Evolutionary conservation across 768 basidiomycete genomes (phyloP), one percentile per base, ranked within the genome.

Genomic region (Scleroderma bovista): DNA sequence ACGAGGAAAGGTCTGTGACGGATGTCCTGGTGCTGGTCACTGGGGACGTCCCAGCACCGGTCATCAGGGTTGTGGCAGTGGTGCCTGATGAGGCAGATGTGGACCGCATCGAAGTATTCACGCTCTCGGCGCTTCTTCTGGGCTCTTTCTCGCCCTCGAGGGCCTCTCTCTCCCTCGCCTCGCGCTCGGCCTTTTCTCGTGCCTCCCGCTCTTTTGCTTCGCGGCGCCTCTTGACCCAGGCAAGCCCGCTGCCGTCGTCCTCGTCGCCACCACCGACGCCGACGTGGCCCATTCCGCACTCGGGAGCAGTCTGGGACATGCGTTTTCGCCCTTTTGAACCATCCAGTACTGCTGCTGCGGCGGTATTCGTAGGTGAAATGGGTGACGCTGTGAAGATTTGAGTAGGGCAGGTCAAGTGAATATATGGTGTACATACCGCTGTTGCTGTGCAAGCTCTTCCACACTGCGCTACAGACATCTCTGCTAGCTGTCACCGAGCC

Each of bases 191-290:
- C 20, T 53, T 63, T 16, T 56, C 57, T 44, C 62, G 64, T 53
- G 74, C 75, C 57, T 80, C 77, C 48, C 66, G 66, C 67, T 88
- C 83, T 44, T 82, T 83, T 56, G 78, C 70, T 37, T 29, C 26
- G 26, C 26, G 26, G 5, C 91, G 64, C 53, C 66, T 71, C 69
- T 75, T 80, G 22, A 93, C 76, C 92, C 92, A 94, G 0, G 75
- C 82, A 81, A 93, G 84, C 10, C 92, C 92, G 64, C 85, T 86
- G 1, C 89, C 90, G 56, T 93, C 92, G 51, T 92, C 87, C 0
- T 78, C 80, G 17, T 86, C 85, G 6, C 49, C 61, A 31, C 47
- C 58, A 43, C 48, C 52, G 24, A 50, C 46, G 8, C 53, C 47
- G 15, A 63, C 61, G 34, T 56, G 43, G 51, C 64, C 51, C 71